Base-by-base conservation (phyloP, 2,329 filamentous ascomycete genomes). In the Ambrosiella beaveri region DNA sequence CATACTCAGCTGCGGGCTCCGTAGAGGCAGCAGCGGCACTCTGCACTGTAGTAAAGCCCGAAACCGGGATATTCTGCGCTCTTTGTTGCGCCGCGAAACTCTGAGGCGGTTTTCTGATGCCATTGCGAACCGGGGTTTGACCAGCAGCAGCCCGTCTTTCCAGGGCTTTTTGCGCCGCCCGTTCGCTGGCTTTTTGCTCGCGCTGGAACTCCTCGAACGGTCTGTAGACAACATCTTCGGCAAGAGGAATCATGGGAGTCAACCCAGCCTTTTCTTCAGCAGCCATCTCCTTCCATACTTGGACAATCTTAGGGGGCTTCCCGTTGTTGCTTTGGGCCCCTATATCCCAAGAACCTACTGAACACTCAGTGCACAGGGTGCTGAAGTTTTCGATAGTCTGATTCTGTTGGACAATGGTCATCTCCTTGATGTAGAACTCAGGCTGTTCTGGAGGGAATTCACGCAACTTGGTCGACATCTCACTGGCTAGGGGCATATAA, bases 41-140 rank as follows among this genome's bases (percentile, higher is more conserved):
- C 56, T 61, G 59, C 17, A 58, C 56, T 39, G 59, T 58, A 19
- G 59, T 61, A 41, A 61, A 61, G 36, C 51, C 52, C n/a, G 56
- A 51, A 56, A 41, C 36, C 17, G 59, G 59, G 56, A 58, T 74
- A 62, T 73, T 73, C 61, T 81, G 79, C 27, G 79, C 77, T 63
- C 81, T 71, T 63, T 84, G 81, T 63, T 84, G 81, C 2, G 81
- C 81, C 11, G 81, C 81, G 66, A 83, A 84, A 65, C 81, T 84
- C 65, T 84, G 80, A 8, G 79, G 78, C 1, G 74, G 78, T 40
- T 74, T 76, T 40, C 74, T 72, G 19, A 80, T 67, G 3, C 72
- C 73, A 27, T 61, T 61, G 27, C 59, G 59, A 19, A 51, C 56
- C 9, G 53, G 54, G 0, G 71, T 67, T 0, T 71, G 69, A 1